Evolutionary conservation across 257 asterid species (phyloP).

Genomic region (Agastache rugosa): DNA sequence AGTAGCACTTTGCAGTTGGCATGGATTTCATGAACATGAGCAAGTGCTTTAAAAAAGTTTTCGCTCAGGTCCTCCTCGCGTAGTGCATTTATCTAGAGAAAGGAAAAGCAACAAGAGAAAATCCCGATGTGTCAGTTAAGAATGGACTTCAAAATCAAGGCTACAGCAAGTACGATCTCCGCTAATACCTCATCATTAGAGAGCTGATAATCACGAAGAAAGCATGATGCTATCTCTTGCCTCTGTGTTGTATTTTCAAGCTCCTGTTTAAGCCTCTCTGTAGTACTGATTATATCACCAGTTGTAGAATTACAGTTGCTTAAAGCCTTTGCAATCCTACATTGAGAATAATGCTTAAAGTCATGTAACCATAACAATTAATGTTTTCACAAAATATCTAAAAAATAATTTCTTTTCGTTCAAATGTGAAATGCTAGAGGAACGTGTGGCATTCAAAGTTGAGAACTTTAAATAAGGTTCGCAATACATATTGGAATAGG

Average conservation of each 20-base stretch:
- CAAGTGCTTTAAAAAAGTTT: conserved; percentile 90
- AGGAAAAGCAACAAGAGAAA: conserved; percentile 33
- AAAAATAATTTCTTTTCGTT: background rate
- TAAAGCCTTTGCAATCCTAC: conserved; percentile 89
- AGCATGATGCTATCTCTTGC: conserved; percentile 94
- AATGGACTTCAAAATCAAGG: conserved; percentile 19
- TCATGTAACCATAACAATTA: conserved; percentile 12
- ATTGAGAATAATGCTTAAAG: conserved; percentile 25
- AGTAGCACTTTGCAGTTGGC: conserved; percentile 91
- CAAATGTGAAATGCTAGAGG: background rate
- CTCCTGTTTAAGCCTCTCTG: conserved; percentile 98
- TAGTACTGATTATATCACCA: conserved; percentile 94
- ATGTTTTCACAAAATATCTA: conserved; percentile 13
- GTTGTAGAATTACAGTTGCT: conserved; percentile 89
- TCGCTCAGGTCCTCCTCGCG: conserved; percentile 91
- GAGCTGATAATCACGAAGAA: conserved; percentile 97
- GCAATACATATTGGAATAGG: conserved; percentile 6
- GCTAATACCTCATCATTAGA: conserved; percentile 84
- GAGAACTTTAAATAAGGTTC: background rate
- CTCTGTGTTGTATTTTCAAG: conserved; percentile 90
- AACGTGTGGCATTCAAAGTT: background rate
- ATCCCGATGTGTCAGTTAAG: conserved; percentile 27
- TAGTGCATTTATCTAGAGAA: conserved; percentile 78
- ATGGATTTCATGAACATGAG: conserved; percentile 99
- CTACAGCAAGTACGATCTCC: conserved; percentile 16